Percentiles rank a stretch among this genome's conserved stretches.
Conservation (phyloP, 2,329 filamentous ascomycete genomes). For the Penicillium sp. region DNA sequence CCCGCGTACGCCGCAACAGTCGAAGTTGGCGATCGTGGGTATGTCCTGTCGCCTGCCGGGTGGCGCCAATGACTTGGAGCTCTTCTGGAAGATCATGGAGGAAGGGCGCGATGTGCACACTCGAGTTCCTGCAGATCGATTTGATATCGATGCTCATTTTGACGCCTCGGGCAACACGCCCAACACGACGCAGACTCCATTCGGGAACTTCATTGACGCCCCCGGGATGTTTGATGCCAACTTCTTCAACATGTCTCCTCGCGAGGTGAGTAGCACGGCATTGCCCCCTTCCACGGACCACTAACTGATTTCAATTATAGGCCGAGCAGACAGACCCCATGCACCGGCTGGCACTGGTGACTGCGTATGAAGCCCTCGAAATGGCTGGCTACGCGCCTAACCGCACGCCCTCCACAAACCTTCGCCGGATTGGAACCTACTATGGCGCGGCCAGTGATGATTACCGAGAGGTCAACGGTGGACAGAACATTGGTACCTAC, state of each 20-base stretch:
- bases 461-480: constrained; percentile 55
- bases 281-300: not conserved
- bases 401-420: constrained; percentile 45
- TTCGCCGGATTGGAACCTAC: constrained; percentile 59
- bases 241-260: constrained; percentile 58
- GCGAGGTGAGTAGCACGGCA: constrained; percentile 39
- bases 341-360: constrained; percentile 72
- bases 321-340: constrained; percentile 77
- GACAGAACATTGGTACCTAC: constrained; percentile 31
- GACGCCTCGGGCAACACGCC: constrained; percentile 34
- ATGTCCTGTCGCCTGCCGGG: constrained; percentile 10
- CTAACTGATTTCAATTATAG: constrained; percentile 35
- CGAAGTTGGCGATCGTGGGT: constrained; percentile 8
- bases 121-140: constrained; percentile 34
- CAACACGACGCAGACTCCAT: constrained; percentile 33
- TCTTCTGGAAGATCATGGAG: constrained; percentile 39
- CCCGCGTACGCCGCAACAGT: not conserved
- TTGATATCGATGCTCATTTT: constrained; percentile 33
- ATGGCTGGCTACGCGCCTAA: constrained; percentile 70
- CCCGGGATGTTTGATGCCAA: constrained; percentile 40
- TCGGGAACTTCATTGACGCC: constrained; percentile 39
- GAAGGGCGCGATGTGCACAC: constrained; percentile 32
- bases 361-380: constrained; percentile 76
- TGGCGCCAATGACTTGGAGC: constrained; percentile 22
- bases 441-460: constrained; percentile 70